Evolutionary conservation across 2,329 filamentous ascomycete genomes (phyloP), one percentile per base, ranked within the genome.

Genomic region (Rhynchosporium secalis): DNA sequence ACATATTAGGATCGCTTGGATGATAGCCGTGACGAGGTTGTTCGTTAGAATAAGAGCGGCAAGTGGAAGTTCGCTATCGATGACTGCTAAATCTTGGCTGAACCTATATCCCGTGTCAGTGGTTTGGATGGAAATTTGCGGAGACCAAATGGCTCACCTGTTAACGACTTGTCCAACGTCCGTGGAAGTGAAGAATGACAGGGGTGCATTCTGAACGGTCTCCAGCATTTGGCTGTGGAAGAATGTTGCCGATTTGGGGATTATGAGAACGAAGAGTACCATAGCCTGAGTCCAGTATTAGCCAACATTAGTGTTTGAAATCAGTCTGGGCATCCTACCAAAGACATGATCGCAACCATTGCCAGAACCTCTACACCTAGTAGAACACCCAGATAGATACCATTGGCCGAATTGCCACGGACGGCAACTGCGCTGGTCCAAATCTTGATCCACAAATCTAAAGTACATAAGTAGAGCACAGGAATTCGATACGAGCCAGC

Each of bases 191-290:
- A 80, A 78, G 63, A 80, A 79, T 6, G 66, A 66, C 43, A 81
- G 62, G 1, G 79, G 76, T 1, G 79, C 79, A 1, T 68, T 68
- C 10, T 63, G 43, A 8, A 83, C 80, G 2, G 80, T 80, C 8
- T 75, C 73, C 8, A 84, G 72, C 1, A 84, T 72, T 51, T 72
- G 77, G 56, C 74, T 73, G 63, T 84, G 82, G 62, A 84, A 80
- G 48, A 68, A 75, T 59, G 78, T 75, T 3, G 79, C 80, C n/a
- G 81, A 82, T 36, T 76, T 77, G 3, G 81, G 81, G 3, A 83
- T 79, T 78, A 84, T 83, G 3, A 74, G 78, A 38, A 83, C 78
- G 52, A 83, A 79, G 65, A 83, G 78, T 75, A 76, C n/a, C 20
- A n/a, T 29, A 29, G 51, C 51, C 51, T 54, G 33, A 15, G 15